Conservation (phyloP, 1,284 basidiomycete genomes). For the Athelia psychrophila region DNA sequence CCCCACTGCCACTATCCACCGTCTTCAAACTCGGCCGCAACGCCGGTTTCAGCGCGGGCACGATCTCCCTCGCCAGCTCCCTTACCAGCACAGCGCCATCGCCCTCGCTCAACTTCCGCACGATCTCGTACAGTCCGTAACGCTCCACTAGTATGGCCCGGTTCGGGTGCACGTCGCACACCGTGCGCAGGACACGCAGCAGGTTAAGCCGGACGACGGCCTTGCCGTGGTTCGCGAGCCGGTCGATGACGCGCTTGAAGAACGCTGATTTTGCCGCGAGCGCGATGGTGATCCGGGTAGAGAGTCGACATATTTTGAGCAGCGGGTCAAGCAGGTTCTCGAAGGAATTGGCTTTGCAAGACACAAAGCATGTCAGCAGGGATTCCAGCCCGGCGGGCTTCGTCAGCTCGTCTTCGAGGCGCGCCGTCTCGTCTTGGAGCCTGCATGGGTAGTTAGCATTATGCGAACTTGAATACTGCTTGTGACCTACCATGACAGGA, state of each 20-base stretch:
- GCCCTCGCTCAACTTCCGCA: slow-evolving; percentile 74
- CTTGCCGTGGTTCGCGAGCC: slow-evolving; percentile 70
- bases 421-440: slow-evolving; percentile 92
- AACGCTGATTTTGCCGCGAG: slow-evolving; percentile 79
- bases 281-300: slow-evolving; percentile 69
- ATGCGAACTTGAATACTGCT: slow-evolving; percentile 1
- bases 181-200: slow-evolving; percentile 79
- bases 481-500: slow-evolving; percentile 77
- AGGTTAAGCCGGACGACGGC: slow-evolving; percentile 90
- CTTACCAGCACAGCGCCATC: slow-evolving; percentile 90
- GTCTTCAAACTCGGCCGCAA: slow-evolving; percentile 47
- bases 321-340: slow-evolving; percentile 93
- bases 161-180: slow-evolving; percentile 89
- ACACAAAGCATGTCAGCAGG: slow-evolving; percentile 82
- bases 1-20: slow-evolving; percentile 25
- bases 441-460: slow-evolving; percentile 33
- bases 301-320: slow-evolving; percentile 86
- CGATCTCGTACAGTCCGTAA: slow-evolving; percentile 76
- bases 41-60: slow-evolving; percentile 68
- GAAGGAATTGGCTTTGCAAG: slow-evolving; percentile 89
- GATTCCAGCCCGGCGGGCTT: slow-evolving; percentile 69
- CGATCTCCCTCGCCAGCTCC: slow-evolving; percentile 81
- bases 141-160: slow-evolving; percentile 77
- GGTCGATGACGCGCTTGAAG: slow-evolving; percentile 84
- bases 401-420: slow-evolving; percentile 87